These are phyloP conservation scores for Aspergillus fijiensis DNA, from an alignment of 2,329 filamentous ascomycete genomes.

Conservation along the genomic window DNA sequence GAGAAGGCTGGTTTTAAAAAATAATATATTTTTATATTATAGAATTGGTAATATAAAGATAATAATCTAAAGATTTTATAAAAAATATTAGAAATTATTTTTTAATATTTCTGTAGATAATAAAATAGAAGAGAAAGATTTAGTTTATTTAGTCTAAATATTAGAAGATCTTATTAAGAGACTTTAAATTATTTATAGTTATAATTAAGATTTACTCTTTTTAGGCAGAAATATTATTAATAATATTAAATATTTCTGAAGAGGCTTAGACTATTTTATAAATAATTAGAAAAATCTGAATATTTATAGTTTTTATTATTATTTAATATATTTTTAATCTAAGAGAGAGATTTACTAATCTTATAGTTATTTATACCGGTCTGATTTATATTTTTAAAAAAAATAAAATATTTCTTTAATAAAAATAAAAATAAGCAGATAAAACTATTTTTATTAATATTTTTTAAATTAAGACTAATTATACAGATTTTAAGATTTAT, in stretches of 20 bases:
- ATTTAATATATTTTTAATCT: slow-evolving; percentile 3
- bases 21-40: neutral
- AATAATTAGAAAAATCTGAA: neutral
- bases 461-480: slow-evolving; percentile 58
- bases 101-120: neutral
- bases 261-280: slow-evolving; percentile 59
- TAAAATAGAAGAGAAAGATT: slow-evolving; percentile 51
- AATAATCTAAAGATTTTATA: slow-evolving; percentile 5
- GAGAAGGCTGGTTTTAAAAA: neutral
- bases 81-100: slow-evolving; percentile 8
- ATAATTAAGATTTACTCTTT: slow-evolving; percentile 78
- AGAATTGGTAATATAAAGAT: neutral
- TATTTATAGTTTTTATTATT: too few relatives aligned
- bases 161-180: slow-evolving; percentile 70
- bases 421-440: slow-evolving; percentile 57
- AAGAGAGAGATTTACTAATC: slow-evolving; percentile 2
- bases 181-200: slow-evolving; percentile 74
- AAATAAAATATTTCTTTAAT: slow-evolving; percentile 2
- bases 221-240: slow-evolving; percentile 76
- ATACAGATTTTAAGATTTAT: slow-evolving; percentile 68
- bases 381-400: slow-evolving; percentile 68
- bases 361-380: slow-evolving; percentile 46
- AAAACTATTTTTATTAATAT: slow-evolving; percentile 60
- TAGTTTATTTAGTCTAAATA: slow-evolving; percentile 71
- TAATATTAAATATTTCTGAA: slow-evolving; percentile 75